These are phyloP conservation scores for Penicillium cosmopolitanum DNA, from an alignment of 495 filamentous ascomycete species.

Conservation along the genomic window DNA sequence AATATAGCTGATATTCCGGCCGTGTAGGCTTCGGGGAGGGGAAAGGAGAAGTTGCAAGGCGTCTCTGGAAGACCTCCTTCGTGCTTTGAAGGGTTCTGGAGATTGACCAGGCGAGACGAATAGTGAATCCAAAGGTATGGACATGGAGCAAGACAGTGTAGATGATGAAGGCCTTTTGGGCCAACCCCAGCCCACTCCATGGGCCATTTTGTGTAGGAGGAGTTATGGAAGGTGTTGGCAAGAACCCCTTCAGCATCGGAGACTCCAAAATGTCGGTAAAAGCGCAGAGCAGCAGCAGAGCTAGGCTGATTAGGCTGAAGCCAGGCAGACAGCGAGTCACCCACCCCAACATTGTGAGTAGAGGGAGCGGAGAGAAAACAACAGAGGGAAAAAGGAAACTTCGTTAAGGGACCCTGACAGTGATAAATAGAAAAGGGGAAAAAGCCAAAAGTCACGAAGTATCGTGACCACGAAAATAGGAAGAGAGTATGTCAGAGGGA, in stretches of 20 bases:
- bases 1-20: conserved; percentile 9
- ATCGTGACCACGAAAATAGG: not conserved
- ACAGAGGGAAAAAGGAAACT: not conserved
- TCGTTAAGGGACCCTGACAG: not conserved
- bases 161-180: conserved; percentile 36
- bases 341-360: conserved; percentile 33
- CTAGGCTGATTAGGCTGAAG: conserved; percentile 39
- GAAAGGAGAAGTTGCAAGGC: conserved; percentile 12
- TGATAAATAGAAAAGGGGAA: not conserved
- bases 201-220: conserved; percentile 13
- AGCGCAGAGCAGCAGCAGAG: conserved; percentile 27
- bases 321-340: conserved; percentile 42
- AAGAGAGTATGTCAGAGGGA: not conserved
- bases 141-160: conserved; percentile 37
- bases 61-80: conserved; percentile 29
- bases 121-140: conserved; percentile 35
- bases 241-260: conserved; percentile 23
- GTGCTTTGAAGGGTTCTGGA: conserved; percentile 27
- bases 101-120: conserved; percentile 36
- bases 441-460: not conserved
- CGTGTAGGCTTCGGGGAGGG: conserved; percentile 2
- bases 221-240: conserved; percentile 12
- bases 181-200: conserved; percentile 27
- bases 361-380: not conserved
- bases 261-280: conserved; percentile 28